These are phyloP conservation scores for Serendipita sp. DNA, from an alignment of 768 basidiomycete species.

Conservation along the genomic window DNA sequence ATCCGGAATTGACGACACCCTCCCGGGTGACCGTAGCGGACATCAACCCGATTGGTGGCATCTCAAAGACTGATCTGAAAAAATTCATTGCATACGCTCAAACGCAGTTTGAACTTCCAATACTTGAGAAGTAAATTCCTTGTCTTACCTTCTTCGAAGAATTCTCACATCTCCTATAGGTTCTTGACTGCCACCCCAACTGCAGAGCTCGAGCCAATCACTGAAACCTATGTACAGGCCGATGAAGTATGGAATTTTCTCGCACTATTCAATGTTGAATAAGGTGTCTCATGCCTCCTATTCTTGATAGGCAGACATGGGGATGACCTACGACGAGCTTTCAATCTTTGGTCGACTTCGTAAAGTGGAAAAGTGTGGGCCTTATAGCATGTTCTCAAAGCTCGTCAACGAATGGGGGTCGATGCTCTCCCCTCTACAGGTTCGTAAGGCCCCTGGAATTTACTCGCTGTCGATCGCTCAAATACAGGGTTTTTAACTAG, in stretches of 20 bases:
- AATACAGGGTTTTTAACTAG: slow-evolving; percentile 24
- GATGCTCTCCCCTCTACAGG: slow-evolving; percentile 67
- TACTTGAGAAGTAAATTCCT: slow-evolving; percentile 48
- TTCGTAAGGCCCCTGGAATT: slow-evolving; percentile 18
- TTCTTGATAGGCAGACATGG: slow-evolving; percentile 71
- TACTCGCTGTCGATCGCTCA: neutral
- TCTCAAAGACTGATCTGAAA: slow-evolving; percentile 95
- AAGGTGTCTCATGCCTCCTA: neutral
- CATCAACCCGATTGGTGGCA: slow-evolving; percentile 95
- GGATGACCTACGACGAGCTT: slow-evolving; percentile 97
- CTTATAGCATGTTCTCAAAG: slow-evolving; percentile 95
- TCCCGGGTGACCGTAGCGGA: slow-evolving; percentile 43
- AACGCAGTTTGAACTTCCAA: slow-evolving; percentile 64
- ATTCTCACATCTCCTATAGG: slow-evolving; percentile 25
- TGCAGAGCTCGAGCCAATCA: slow-evolving; percentile 91
- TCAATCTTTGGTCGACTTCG: slow-evolving; percentile 85
- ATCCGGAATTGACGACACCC: neutral
- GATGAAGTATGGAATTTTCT: slow-evolving; percentile 52
- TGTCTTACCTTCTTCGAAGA: neutral
- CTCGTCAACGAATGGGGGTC: slow-evolving; percentile 87
- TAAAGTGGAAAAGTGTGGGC: slow-evolving; percentile 94
- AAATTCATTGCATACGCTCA: slow-evolving; percentile 81
- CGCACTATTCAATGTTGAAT: neutral
- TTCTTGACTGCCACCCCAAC: slow-evolving; percentile 88
- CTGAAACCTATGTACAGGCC: slow-evolving; percentile 83